phyloP scores from a whole-genome alignment of 108 stramenopile species.

The Fistulifera solaris region DNA sequence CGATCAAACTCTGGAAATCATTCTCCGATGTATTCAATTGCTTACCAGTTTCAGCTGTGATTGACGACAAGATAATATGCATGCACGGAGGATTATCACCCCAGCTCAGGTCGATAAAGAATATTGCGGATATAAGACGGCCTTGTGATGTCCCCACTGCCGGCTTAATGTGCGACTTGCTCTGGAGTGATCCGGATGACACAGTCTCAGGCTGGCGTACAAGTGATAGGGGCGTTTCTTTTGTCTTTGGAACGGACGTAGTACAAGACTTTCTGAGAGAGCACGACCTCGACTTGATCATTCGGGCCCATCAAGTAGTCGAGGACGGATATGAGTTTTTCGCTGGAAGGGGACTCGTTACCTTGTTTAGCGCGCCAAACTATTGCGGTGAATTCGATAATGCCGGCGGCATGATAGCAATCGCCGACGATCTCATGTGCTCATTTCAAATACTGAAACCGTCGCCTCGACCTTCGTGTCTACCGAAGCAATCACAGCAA shows the following conservation, averaged over 20 bases:
- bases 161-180: conserved; percentile 90
- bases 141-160: conserved; percentile 91
- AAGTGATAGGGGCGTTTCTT: conserved; percentile 92
- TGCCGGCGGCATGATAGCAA: conserved; percentile 34
- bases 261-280: conserved; percentile 19
- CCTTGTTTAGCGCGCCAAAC: conserved; percentile 53
- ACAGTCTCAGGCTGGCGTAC: conserved; percentile 70
- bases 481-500: not conserved
- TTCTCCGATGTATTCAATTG: conserved; percentile 96
- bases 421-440: conserved; percentile 29
- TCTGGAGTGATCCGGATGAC: conserved; percentile 91
- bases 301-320: conserved; percentile 94
- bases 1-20: conserved; percentile 88
- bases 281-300: conserved; percentile 54
- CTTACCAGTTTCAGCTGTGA: conserved; percentile 83
- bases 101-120: conserved; percentile 63
- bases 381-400: conserved; percentile 49
- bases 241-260: conserved; percentile 72
- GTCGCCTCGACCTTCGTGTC: not conserved
- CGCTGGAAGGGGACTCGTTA: conserved; percentile 76
- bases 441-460: conserved; percentile 29
- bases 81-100: conserved; percentile 92
- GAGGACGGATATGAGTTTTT: conserved; percentile 95
- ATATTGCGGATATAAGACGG: conserved; percentile 75
- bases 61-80: conserved; percentile 95